These are phyloP conservation scores for Centella asiatica DNA, from an alignment of 129 eudicot genomes.

Conservation along the genomic window DNA sequence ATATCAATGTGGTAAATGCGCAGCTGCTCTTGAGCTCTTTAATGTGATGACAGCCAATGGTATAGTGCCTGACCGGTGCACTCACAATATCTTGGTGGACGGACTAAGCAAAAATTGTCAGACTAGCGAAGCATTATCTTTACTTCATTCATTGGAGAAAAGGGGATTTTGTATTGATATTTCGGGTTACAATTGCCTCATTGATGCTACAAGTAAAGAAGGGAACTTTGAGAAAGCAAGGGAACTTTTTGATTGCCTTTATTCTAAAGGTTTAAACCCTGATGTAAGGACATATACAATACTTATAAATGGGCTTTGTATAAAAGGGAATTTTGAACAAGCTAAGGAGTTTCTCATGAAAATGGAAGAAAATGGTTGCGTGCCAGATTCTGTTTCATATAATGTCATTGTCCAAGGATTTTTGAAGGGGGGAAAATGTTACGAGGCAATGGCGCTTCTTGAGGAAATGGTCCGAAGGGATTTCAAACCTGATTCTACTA, in stretches of 20 bases:
- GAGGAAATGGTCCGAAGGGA: constrained; percentile 34
- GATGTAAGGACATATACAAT: constrained; percentile 20
- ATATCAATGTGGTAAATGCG: background rate
- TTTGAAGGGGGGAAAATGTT: constrained; percentile 12
- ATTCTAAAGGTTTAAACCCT: constrained; percentile 27
- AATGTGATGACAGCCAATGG: constrained; percentile 6
- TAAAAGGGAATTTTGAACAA: constrained; percentile 21
- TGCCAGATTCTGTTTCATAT: constrained; percentile 23
- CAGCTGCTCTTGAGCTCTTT: constrained; percentile 5
- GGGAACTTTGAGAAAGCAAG: background rate
- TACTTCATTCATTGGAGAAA: constrained; percentile 18
- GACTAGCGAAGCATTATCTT: background rate
- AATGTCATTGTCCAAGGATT: constrained; percentile 35
- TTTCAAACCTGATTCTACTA: constrained; percentile 11
- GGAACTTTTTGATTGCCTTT: background rate
- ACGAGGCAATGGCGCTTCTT: constrained; percentile 27
- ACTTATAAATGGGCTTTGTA: constrained; percentile 36
- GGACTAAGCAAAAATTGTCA: constrained; percentile 1
- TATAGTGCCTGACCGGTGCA: background rate
- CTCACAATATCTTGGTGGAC: background rate
- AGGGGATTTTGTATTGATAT: constrained; percentile 19
- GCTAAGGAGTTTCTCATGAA: constrained; percentile 33
- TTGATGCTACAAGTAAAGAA: constrained; percentile 8
- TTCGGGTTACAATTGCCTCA: constrained; percentile 17
- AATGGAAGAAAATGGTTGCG: constrained; percentile 38